Evolutionary conservation across 2,329 filamentous ascomycete species (phyloP).

Genomic region (Diaporthe sp.): DNA sequence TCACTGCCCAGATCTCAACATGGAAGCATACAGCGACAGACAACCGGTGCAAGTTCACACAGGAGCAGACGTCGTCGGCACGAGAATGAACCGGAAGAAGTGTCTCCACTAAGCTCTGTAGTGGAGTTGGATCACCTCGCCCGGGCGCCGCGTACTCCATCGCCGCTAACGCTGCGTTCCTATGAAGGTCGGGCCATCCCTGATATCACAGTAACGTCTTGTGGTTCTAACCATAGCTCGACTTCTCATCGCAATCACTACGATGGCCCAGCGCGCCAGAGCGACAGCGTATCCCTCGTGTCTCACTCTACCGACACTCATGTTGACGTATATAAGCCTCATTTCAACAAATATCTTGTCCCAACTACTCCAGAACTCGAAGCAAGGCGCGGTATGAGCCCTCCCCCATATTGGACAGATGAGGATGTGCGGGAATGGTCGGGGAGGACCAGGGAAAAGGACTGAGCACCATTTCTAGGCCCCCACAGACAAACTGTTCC

Average conservation of each 20-base stretch:
- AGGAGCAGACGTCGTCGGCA: not conserved
- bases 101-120: not conserved
- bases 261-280: too few relatives aligned
- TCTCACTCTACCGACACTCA: too few relatives aligned
- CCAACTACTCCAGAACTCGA: too few relatives aligned
- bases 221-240: not conserved
- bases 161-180: not conserved
- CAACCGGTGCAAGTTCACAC: not conserved
- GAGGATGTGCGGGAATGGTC: too few relatives aligned
- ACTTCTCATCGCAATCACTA: not conserved
- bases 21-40: not conserved
- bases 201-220: not conserved
- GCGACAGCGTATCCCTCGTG: too few relatives aligned
- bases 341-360: too few relatives aligned
- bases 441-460: too few relatives aligned
- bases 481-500: too few relatives aligned
- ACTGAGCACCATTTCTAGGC: too few relatives aligned
- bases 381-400: too few relatives aligned
- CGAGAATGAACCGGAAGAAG: not conserved
- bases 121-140: not conserved
- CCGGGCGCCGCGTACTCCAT: not conserved
- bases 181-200: not conserved
- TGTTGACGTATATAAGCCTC: too few relatives aligned
- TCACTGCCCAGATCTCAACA: not conserved
- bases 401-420: accelerated